Conservation (phyloP, 768 basidiomycete species). For the Tulasnella sp. region DNA sequence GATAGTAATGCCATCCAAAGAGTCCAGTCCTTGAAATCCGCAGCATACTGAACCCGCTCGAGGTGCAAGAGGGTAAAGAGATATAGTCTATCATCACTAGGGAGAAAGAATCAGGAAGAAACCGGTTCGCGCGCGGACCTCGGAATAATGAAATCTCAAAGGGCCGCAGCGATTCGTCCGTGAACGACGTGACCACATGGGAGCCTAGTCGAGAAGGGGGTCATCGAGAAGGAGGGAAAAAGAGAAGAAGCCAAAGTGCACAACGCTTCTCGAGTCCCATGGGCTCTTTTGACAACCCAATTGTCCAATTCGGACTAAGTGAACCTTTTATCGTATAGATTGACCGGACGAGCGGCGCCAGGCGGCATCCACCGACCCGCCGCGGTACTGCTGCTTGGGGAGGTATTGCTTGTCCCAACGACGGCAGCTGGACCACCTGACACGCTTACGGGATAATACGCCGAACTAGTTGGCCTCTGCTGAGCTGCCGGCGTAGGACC, state of each 20-base stretch:
- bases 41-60: neutral
- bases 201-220: neutral
- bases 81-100: neutral
- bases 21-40: too few relatives aligned
- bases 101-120: neutral
- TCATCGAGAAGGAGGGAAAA: neutral
- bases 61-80: neutral
- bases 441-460: neutral
- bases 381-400: neutral
- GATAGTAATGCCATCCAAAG: too few relatives aligned
- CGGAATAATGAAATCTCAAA: neutral
- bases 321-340: constrained; percentile 19
- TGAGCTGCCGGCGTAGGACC: neutral
- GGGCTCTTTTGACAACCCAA: neutral
- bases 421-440: neutral
- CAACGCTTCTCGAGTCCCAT: neutral
- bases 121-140: neutral
- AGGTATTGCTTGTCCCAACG: neutral
- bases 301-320: neutral
- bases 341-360: constrained; percentile 7
- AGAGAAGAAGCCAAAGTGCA: neutral
- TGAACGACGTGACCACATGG: constrained; percentile 2
- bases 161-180: neutral
- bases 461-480: neutral
- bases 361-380: constrained; percentile 16